Percentiles rank a stretch among this genome's conserved stretches.
Evolutionary conservation across 2,329 filamentous ascomycete genomes (phyloP).

Genomic region (Botryosphaeria dothidea): DNA sequence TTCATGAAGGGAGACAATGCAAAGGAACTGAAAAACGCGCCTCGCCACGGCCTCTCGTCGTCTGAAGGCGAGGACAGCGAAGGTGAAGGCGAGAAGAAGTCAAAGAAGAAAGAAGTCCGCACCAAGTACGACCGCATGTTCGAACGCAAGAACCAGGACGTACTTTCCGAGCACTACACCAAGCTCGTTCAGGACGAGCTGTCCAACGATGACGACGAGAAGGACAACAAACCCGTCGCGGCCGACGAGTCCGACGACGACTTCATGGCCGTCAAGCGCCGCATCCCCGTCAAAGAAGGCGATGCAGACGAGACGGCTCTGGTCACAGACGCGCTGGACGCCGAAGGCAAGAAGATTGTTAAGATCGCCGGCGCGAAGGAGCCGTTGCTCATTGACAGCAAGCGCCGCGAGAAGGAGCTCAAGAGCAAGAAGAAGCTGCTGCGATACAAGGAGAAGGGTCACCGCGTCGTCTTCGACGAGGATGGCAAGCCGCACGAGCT

Average conservation of each 20-base stretch:
- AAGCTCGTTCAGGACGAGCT: conserved; percentile 73
- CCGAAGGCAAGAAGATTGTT: conserved; percentile 59
- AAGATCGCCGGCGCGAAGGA: conserved; percentile 65
- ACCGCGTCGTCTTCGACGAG: conserved; percentile 88
- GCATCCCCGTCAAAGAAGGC: conserved; percentile 65
- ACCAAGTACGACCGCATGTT: conserved; percentile 99
- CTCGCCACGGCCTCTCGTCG: conserved; percentile 61
- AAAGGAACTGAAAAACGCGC: conserved; percentile 84
- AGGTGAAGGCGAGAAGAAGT: conserved; percentile 48
- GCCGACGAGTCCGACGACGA: conserved; percentile 66
- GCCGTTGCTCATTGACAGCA: conserved; percentile 84
- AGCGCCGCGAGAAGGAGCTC: conserved; percentile 92
- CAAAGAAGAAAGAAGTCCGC: conserved; percentile 68
- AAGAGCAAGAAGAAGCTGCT: conserved; percentile 92
- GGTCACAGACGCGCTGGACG: conserved; percentile 33
- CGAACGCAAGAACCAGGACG: conserved; percentile 92
- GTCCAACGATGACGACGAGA: conserved; percentile 38
- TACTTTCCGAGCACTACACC: conserved; percentile 89
- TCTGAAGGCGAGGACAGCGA: conserved; percentile 59
- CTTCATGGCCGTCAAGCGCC: conserved; percentile 86
- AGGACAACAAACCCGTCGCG: conserved; percentile 34
- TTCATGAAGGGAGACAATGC: conserved; percentile 88
- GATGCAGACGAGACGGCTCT: conserved; percentile 43
- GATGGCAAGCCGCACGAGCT: conserved; percentile 81
- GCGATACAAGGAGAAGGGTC: conserved; percentile 84